phyloP scores from a whole-genome alignment of 23 red algal species.

The Pyropia haitanensis region DNA sequence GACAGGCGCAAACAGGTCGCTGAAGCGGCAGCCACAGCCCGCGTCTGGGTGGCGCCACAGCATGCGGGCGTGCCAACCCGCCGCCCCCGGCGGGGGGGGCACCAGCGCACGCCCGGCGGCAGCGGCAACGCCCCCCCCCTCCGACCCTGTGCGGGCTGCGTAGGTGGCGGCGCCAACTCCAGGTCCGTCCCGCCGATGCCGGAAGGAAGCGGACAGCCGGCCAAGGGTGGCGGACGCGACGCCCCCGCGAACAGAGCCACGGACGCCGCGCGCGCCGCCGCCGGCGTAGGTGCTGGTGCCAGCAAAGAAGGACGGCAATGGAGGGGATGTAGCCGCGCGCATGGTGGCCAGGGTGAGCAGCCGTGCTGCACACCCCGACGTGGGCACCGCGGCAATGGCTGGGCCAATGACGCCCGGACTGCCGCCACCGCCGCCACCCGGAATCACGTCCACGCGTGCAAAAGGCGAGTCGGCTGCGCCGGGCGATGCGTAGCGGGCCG shows the following conservation, averaged over 20 bases:
- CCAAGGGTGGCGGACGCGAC: conserved; percentile 1
- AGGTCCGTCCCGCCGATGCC: not conserved
- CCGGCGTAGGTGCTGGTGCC: not conserved
- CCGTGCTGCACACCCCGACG: not conserved
- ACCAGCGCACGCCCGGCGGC: conserved; percentile 3
- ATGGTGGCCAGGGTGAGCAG: too few species aligned
- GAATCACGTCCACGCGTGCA: conserved; percentile 19
- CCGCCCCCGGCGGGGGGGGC: conserved; percentile 13
- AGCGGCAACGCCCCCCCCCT: not conserved
- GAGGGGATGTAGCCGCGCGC: too few species aligned
- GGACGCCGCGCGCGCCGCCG: not conserved
- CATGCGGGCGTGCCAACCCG: conserved; percentile 25
- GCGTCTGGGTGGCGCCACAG: conserved; percentile 30
- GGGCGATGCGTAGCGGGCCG: conserved; percentile 20
- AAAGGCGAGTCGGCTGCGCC: conserved; percentile 24
- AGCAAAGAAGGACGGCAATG: not conserved
- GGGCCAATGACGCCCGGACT: not conserved
- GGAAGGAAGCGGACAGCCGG: not conserved
- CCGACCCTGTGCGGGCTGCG: conserved; percentile 11
- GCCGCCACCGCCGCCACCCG: conserved; percentile 9
- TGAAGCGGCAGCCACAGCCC: conserved; percentile 47
- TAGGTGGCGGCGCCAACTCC: not conserved
- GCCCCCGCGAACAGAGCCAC: not conserved
- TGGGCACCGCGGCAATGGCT: not conserved
- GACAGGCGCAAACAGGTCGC: conserved; percentile 7